Evolutionary conservation across 1,284 basidiomycete species (phyloP), one percentile per base, ranked within the genome.

Genomic region (Amylostereum chailletii): DNA sequence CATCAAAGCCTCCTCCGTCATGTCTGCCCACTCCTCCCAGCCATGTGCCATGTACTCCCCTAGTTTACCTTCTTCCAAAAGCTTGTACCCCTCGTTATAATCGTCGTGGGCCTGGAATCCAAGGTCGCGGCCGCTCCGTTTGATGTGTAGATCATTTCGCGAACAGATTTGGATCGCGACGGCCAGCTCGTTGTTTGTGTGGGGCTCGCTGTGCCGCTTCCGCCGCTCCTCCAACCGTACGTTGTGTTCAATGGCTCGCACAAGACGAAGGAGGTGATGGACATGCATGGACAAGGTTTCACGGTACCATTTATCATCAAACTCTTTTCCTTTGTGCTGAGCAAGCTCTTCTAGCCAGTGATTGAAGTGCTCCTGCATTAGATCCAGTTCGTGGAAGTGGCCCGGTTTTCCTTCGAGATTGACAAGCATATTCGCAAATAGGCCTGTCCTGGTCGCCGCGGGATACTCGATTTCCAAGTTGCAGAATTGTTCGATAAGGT

Each of bases 271-370:
- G 51, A 68, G 64, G 29, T 60, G 52, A 41, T 60, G 56, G 11
- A 66, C 58, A 39, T 65, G 61, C 43, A 59, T 55, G 1, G 63
- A 60, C 7, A 65, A 47, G 5, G 60, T 53, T 7, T 57, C 37
- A 0, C 61, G 55, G 45, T 63, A 66, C 52, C 60, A 65, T 2
- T 52, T 34, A 9, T 63, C 57, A 26, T 61, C 59, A 51, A 65
- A 66, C 34, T 64, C 59, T 30, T 60, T 57, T 9, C 61, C 64
- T 50, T 65, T 64, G 45, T 64, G 55, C 43, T 58, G 53, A 11
- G 55, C 52, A 4, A 60, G 32, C 9, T 52, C 46, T 39, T 56
- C 52, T 0, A 60, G 50, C 57, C 56, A 57, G 5, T 40, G 43
- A 34, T 58, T 61, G 34, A 51, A 54, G 37, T 58, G 54, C 40